Evolutionary conservation across 2,329 filamentous ascomycete species (phyloP), one percentile per base, ranked within the genome.

Genomic region (Fusarium heterosporum): DNA sequence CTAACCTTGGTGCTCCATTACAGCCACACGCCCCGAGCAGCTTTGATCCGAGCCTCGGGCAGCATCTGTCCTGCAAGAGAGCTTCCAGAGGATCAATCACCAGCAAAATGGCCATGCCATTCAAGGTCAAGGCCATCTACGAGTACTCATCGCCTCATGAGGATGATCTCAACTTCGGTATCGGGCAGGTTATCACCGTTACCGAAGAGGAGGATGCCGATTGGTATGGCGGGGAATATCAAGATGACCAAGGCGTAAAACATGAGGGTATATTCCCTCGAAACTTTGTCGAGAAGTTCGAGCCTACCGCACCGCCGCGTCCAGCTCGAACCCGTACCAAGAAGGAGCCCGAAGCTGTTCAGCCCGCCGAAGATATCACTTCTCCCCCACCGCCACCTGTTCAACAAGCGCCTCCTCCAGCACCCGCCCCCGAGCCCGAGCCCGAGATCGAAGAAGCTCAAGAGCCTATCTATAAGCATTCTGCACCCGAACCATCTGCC

Each of bases 231-330:
- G 95, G 96, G 70, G 91, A 96, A 79, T 97, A 97, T 78, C 82
- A 89, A 67, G 92, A 96, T 79, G 87, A 89, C 61, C 80, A 84
- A 51, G 96, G 96, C 56, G 80, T 79, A 66, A 93, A 90, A 79
- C 87, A 89, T 76, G 89, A 94, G 75, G 95, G 95, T 70, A 91
- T 97, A 73, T 98, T 97, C 78, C 95, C 93, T 50, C 90, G 91
- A 77, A 99, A 98, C 81, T 99, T 99, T 77, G 96, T 99, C 75
- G 96, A 99, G 80, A 93, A 90, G 80, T 96, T 93, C 79, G 95
- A 98, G 78, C 96, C 96, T 36, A 91, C 89, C 56, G 91, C 95
- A 66, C 96, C 96, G 61, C 93, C 94, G 61, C 89, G 96, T 60
- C 96, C 96, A 58, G 86, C 87, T 66, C 89, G 96, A 73, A 83